Evolutionary conservation across 2,329 filamentous ascomycete genomes (phyloP), one percentile per base, ranked within the genome.

Genomic region (Trichoderma sp.): DNA sequence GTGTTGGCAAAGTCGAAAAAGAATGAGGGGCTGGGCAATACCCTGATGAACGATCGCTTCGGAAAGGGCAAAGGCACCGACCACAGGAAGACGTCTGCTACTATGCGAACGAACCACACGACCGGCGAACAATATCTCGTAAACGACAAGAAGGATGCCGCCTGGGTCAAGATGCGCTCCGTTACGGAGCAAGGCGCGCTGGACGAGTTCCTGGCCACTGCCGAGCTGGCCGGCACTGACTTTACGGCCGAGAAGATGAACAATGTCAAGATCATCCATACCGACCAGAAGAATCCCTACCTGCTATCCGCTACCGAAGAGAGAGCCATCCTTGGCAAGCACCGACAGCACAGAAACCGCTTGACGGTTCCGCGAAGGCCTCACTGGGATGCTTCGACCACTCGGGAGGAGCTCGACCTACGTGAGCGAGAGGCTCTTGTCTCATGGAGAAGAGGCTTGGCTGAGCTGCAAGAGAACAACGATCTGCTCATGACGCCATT

Each of bases 181-280:
- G 94, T 99, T 80, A 99, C 97, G 6, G 95, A 99, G 87, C 97
- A 99, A 85, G 95, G 93, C 79, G 95, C 95, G 62, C 91, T 99
- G 77, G 97, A 99, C 84, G 97, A 99, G 85, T 99, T 99, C 84
- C 88, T 99, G 78, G 94, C 93, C 75, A 99, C 97, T 2, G 97
- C 97, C 78, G 95, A 98, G 86, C 88, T 99, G 80, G 97, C 97
- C n/a, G 96, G 95, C 78, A 99, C 97, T 79, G 97, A 99, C 83
- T 99, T 99, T 85, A 98, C 96, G 1, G 97, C 97, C 33, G 95
- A 98, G 88, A 98, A 98, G 89, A 94, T 97, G 91, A 98, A 96
- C 86, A 98, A 97, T 82, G 94, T 98, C 85, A 98, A 98, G 88
- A 98, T 99, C 83, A 98, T 99, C 80, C 97, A 99, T 84, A 93